These are phyloP conservation scores for Macrolepiota albuminosa DNA, from an alignment of 768 basidiomycete genomes.

Conservation along the genomic window DNA sequence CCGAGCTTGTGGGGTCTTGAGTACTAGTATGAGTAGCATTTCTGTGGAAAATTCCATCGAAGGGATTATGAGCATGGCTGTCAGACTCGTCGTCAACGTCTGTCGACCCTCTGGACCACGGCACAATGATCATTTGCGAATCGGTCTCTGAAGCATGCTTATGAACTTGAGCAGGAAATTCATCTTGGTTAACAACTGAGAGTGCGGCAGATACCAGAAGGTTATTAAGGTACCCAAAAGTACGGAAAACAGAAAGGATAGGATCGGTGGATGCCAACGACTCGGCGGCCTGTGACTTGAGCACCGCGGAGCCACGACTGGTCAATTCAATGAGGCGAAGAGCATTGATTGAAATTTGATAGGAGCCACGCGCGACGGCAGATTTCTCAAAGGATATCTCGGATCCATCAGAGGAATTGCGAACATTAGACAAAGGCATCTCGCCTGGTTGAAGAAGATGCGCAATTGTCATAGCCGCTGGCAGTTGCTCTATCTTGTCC, in stretches of 20 bases:
- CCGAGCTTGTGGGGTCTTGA: constrained; percentile 47
- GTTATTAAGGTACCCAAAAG: constrained; percentile 69
- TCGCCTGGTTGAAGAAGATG: constrained; percentile 58
- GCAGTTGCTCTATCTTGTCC: constrained; percentile 76
- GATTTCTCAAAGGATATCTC: constrained; percentile 17
- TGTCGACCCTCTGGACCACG: constrained; percentile 62
- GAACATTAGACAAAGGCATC: neutral
- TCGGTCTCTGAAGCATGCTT: constrained; percentile 50
- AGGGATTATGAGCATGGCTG: constrained; percentile 48
- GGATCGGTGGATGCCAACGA: constrained; percentile 66
- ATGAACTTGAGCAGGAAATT: constrained; percentile 64
- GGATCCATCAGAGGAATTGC: constrained; percentile 23
- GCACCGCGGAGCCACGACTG: constrained; percentile 79
- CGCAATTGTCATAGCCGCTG: constrained; percentile 76
- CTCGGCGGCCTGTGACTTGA: constrained; percentile 78
- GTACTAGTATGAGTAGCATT: constrained; percentile 21
- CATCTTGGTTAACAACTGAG: constrained; percentile 68
- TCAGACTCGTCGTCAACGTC: constrained; percentile 34
- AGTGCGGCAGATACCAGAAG: constrained; percentile 68
- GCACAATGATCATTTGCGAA: constrained; percentile 76
- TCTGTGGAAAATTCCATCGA: constrained; percentile 73
- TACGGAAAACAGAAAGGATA: constrained; percentile 67
- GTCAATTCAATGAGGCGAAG: constrained; percentile 91
- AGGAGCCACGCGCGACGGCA: neutral
- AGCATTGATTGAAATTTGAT: constrained; percentile 54